A percentile compares a stretch with the other conserved stretches of the same genome.
Evolutionary conservation across 2,329 filamentous ascomycete species (phyloP).

Genomic region (Fusarium sp.): DNA sequence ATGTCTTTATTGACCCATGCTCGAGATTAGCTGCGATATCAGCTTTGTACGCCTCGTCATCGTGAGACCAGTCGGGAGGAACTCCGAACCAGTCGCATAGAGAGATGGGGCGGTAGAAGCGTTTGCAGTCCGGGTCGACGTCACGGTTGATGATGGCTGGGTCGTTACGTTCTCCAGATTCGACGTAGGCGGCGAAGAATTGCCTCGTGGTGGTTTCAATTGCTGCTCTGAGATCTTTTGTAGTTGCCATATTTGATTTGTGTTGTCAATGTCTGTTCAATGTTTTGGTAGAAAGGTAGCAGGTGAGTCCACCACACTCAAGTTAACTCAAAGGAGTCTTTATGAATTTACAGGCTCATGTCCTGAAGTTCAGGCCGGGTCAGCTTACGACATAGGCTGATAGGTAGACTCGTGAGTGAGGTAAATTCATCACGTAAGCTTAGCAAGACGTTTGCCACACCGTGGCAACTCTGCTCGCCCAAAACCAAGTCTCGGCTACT

Average conservation of each 20-base stretch:
- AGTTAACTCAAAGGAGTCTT: too few species aligned
- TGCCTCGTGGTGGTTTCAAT: not conserved
- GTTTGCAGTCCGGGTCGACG: not conserved
- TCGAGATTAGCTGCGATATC: not conserved
- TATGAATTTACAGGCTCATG: not conserved
- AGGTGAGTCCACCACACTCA: too few species aligned
- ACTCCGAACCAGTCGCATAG: slow-evolving; percentile 1
- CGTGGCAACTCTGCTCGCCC: not conserved
- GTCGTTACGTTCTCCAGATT: not conserved
- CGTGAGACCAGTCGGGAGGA: not conserved
- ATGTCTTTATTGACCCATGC: not conserved
- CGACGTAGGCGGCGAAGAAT: slow-evolving; percentile 4
- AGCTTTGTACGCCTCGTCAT: not conserved
- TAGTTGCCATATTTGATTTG: not conserved
- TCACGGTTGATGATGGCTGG: not conserved
- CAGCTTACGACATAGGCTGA: not conserved
- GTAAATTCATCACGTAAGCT: not conserved
- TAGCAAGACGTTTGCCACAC: not conserved
- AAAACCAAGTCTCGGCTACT: not conserved
- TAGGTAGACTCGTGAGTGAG: not conserved
- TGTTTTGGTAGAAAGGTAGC: not conserved
- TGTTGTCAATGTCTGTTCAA: too few species aligned
- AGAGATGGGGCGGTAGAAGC: slow-evolving; percentile 1
- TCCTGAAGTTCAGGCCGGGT: not conserved
- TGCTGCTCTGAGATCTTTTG: not conserved